Conservation (phyloP, 306 rosid species). For the Cucumis hystrix region DNA sequence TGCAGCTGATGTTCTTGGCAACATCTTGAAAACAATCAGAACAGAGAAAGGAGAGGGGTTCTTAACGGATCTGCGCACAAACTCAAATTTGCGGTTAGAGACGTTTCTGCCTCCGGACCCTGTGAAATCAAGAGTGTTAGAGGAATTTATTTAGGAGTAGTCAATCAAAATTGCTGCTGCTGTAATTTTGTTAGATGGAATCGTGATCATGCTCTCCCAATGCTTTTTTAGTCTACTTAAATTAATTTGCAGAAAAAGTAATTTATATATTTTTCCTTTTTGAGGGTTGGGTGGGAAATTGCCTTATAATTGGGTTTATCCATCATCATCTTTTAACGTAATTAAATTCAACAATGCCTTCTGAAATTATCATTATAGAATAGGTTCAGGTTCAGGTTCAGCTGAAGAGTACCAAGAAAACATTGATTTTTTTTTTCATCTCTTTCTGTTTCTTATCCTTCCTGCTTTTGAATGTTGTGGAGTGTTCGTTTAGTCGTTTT, state of each 20-base stretch:
- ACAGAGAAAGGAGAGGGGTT: slow-evolving; percentile 43
- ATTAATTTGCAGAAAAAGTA: slow-evolving; percentile 29
- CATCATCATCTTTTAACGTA: slow-evolving; percentile 24
- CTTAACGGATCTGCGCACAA: slow-evolving; percentile 24
- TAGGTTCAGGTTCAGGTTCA: not conserved
- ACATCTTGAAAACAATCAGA: slow-evolving; percentile 45
- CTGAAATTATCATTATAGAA: not conserved
- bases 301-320: slow-evolving; percentile 14
- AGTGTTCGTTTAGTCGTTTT: not conserved
- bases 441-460: not conserved
- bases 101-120: slow-evolving; percentile 50
- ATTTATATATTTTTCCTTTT: slow-evolving; percentile 6
- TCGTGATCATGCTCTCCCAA: slow-evolving; percentile 12
- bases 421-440: not conserved
- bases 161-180: slow-evolving; percentile 27
- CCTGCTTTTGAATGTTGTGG: not conserved
- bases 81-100: slow-evolving; percentile 51
- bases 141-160: slow-evolving; percentile 51
- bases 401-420: not conserved
- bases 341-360: slow-evolving; percentile 26
- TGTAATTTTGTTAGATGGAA: slow-evolving; percentile 29
- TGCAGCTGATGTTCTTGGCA: slow-evolving; percentile 74
- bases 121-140: slow-evolving; percentile 39
- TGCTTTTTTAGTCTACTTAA: slow-evolving; percentile 28
- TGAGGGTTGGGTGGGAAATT: slow-evolving; percentile 24